Evolutionary conservation across 495 filamentous ascomycete genomes (phyloP), one percentile per base, ranked within the genome.

Genomic region (Parathielavia appendiculata): DNA sequence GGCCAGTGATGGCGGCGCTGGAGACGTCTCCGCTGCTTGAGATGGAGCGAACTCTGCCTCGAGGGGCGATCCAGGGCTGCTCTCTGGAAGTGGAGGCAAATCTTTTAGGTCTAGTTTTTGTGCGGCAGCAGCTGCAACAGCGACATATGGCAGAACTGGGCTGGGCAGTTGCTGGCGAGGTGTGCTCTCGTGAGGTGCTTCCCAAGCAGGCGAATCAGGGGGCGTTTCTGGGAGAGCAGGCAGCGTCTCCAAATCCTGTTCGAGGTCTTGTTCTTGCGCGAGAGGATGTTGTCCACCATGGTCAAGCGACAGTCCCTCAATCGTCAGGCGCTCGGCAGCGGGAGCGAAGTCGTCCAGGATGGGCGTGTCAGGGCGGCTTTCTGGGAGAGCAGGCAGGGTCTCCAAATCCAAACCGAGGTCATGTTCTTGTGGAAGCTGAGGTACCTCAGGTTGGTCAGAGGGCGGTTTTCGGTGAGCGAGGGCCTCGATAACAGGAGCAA

Each of bases 151-250:
- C 6, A 17, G 41, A 44, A 19, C n/a, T 9, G 8, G 7, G 5
- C 7, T 19, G 2, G 14, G 41, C 14, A 44, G 17, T n/a, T 8
- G 9, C 41, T 23, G 11, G 14, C 11, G n/a, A 26, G 19, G 19
- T 10, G 26, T 41, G 1, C 7, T 14, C 22, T 0, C 40, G 49
- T 2, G 20, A 19, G 10, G n/a, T 16, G n/a, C 17, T 17, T 19
- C 14, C 4, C 6, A 23, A 11, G n/a, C 30, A 34, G 56, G 56
- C 8, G 58, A 60, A 12, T 13, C 36, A 8, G 36, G 34, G 0
- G 26, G 16, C n/a, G 46, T 61, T n/a, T 57, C 59, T 5, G 53
- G 59, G 14, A 57, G 51, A 16, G 51, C 17, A 16, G 50, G 50
- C 10, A 55, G 23, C 0, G 11, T 13, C 6, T 40, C 43, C n/a